Evolutionary conservation across 1,139 yeast species (phyloP).

Genomic region (Meyerozyma guilliermondii): DNA sequence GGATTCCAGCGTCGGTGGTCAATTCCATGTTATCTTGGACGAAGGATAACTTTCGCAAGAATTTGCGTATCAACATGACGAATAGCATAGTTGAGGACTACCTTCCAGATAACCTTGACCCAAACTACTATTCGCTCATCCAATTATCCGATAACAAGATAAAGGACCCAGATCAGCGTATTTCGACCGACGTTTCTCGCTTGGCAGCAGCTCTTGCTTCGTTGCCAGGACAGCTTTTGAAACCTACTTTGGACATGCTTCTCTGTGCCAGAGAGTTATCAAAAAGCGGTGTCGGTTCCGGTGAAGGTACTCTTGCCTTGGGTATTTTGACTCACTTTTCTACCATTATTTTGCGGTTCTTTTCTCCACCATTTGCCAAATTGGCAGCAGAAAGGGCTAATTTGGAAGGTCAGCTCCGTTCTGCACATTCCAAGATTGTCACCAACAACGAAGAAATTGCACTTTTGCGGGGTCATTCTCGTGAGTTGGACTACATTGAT

Average conservation of each 20-base stretch:
- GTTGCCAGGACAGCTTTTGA: conserved; percentile 81
- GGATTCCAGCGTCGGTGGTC: conserved; percentile 81
- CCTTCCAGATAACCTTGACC: conserved; percentile 54
- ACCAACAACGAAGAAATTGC: conserved; percentile 85
- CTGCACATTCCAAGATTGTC: conserved; percentile 77
- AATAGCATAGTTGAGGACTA: conserved; percentile 59
- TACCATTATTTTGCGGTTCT: conserved; percentile 63
- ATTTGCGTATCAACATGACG: conserved; percentile 65
- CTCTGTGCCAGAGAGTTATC: conserved; percentile 80
- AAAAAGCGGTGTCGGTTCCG: conserved; percentile 68
- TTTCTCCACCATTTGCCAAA: conserved; percentile 89
- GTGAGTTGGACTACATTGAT: conserved; percentile 77
- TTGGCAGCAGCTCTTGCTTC: conserved; percentile 69
- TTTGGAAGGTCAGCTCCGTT: conserved; percentile 80
- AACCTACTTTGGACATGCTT: conserved; percentile 77
- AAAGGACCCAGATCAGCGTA: conserved; percentile 77
- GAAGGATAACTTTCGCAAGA: conserved; percentile 61
- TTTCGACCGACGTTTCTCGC: conserved; percentile 73
- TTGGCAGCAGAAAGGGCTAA: conserved; percentile 74
- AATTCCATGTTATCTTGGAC: conserved; percentile 72
- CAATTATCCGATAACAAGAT: conserved; percentile 55
- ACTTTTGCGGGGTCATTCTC: conserved; percentile 70
- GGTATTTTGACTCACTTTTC: conserved; percentile 82
- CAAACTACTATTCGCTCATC: conserved; percentile 46
- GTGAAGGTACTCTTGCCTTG: conserved; percentile 79